A percentile compares a stretch with the other conserved stretches of the same genome.
These are phyloP conservation scores for Phialophora chinensis DNA, from an alignment of 2,329 filamentous ascomycete species.

Conservation along the genomic window DNA sequence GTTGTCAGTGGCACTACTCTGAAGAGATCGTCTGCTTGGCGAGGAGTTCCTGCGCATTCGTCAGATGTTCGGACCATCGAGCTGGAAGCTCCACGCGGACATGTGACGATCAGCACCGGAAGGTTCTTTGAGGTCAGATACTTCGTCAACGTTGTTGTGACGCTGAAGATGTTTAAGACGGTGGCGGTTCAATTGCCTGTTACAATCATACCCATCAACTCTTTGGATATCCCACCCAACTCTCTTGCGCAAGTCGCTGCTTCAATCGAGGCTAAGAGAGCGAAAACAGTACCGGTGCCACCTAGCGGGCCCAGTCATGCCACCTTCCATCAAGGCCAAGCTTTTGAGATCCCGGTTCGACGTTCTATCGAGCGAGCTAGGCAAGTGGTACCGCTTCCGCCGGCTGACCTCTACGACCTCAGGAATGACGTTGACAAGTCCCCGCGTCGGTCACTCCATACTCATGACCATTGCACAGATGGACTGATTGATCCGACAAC, in stretches of 20 bases:
- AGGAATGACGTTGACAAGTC: constrained; percentile 35
- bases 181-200: constrained; percentile 61
- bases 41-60: constrained; percentile 47
- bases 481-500: constrained; percentile 2
- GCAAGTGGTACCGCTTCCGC: constrained; percentile 9
- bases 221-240: constrained; percentile 62
- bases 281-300: constrained; percentile 39
- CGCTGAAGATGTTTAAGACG: constrained; percentile 54
- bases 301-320: constrained; percentile 33
- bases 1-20: constrained; percentile 53
- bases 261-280: constrained; percentile 59
- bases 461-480: constrained; percentile 24
- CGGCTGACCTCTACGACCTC: constrained; percentile 24
- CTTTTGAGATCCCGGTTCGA: constrained; percentile 59
- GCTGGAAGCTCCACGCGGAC: constrained; percentile 25
- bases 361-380: constrained; percentile 55
- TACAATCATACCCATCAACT: constrained; percentile 64
- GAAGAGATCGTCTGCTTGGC: constrained; percentile 56
- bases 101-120: constrained; percentile 44
- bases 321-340: constrained; percentile 54
- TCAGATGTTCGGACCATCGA: constrained; percentile 32
- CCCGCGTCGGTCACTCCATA: constrained; percentile 30
- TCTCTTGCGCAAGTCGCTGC: constrained; percentile 58
- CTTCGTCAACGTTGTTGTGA: constrained; percentile 59
- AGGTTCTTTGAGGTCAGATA: constrained; percentile 64